Evolutionary conservation across 148 eudicot species (phyloP).

Genomic region (Fallopia convolvulus): DNA sequence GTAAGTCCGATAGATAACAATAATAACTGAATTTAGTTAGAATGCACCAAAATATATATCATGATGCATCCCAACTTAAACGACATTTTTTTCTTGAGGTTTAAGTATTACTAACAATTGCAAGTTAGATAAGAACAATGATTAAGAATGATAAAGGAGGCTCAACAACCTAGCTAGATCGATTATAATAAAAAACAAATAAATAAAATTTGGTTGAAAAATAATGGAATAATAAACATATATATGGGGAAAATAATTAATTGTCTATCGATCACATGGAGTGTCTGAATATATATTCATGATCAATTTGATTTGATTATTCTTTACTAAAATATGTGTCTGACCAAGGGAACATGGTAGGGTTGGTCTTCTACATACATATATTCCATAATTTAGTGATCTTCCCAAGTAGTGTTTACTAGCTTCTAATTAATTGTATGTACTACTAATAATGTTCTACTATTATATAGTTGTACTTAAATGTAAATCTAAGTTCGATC

Average conservation of each 20-base stretch:
- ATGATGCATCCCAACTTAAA: too few species aligned
- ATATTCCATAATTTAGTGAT: not conserved
- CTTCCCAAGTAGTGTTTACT: not conserved
- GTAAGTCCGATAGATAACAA: too few species aligned
- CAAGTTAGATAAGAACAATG: not conserved
- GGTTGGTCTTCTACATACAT: not conserved
- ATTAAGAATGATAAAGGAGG: not conserved
- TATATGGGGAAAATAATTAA: not conserved
- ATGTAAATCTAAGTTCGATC: not conserved
- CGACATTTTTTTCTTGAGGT: not conserved
- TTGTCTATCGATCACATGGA: conserved; percentile 9
- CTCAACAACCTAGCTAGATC: not conserved
- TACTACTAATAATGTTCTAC: too few species aligned
- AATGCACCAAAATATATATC: too few species aligned
- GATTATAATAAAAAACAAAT: not conserved
- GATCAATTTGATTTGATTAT: not conserved
- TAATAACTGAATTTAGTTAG: too few species aligned
- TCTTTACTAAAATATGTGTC: not conserved
- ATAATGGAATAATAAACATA: not conserved
- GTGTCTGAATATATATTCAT: not conserved
- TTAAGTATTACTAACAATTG: not conserved
- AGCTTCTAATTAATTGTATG: not conserved
- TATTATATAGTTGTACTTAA: too few species aligned
- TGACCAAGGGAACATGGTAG: not conserved
- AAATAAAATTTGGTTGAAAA: not conserved